phyloP scores from a whole-genome alignment of 2,329 filamentous ascomycete species.

The Madurella fahalii region DNA sequence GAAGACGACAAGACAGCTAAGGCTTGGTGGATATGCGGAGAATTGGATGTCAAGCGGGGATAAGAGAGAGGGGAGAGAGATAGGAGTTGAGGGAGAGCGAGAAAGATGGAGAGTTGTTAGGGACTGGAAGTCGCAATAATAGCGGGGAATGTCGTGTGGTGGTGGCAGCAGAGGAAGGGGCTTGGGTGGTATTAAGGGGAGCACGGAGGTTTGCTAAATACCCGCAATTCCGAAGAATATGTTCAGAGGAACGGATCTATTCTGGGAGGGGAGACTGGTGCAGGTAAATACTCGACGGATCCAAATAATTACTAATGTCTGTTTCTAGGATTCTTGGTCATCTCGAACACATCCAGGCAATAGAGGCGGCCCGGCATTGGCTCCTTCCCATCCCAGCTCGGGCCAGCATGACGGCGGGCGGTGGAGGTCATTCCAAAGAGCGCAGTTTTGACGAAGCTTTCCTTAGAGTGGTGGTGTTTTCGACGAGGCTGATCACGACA shows the following conservation, averaged over 20 bases:
- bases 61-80: no score
- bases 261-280: constrained; percentile 1
- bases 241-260: constrained; percentile 11
- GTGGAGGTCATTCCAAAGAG: constrained; percentile 17
- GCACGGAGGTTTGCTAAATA: constrained; percentile 7
- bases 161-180: constrained; percentile 3
- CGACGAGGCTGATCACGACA: constrained; percentile 27
- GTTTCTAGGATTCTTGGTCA: constrained; percentile 13
- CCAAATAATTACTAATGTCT: constrained; percentile 20
- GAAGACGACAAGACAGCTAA: not conserved
- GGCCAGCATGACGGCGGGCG: constrained; percentile 6
- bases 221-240: constrained; percentile 10
- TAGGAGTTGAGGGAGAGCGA: not conserved
- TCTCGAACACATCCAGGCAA: constrained; percentile 1
- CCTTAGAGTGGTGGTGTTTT: constrained; percentile 27
- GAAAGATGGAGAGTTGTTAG: not conserved
- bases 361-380: constrained; percentile 15
- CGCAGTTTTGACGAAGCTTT: constrained; percentile 18
- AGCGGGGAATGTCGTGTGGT: constrained; percentile 5
- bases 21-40: not conserved
- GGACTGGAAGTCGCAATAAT: constrained; percentile 1
- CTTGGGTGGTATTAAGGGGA: constrained; percentile 15
- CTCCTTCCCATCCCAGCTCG: constrained; percentile 3
- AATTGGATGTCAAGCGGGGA: not conserved
- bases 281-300: constrained; percentile 7